A percentile compares a stretch with the other conserved stretches of the same genome.
These are phyloP conservation scores for Aspergillus glaucus DNA, from an alignment of 2,329 filamentous ascomycete species.

Conservation along the genomic window DNA sequence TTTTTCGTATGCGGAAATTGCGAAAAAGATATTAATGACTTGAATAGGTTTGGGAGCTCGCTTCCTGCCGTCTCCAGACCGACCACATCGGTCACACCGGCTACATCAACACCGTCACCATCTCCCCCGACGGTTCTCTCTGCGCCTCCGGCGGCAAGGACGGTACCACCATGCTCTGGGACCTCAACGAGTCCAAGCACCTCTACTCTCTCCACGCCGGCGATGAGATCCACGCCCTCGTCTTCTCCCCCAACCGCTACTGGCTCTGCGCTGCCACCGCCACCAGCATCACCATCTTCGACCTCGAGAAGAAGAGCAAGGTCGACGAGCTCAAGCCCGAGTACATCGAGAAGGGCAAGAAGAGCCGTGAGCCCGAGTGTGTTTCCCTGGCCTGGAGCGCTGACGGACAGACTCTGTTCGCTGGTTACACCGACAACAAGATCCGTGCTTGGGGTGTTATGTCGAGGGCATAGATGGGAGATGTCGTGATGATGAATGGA, in stretches of 20 bases:
- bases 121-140: constrained; percentile 97
- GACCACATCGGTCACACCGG: constrained; percentile 99
- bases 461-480: constrained; percentile 67
- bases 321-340: constrained; percentile 99
- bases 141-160: constrained; percentile 99
- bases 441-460: constrained; percentile 97
- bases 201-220: constrained; percentile 99
- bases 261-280: constrained; percentile 98
- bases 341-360: constrained; percentile 93
- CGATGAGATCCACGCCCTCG: constrained; percentile 99
- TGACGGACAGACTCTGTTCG: constrained; percentile 98
- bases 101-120: constrained; percentile 99
- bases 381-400: constrained; percentile 95
- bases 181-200: constrained; percentile 99
- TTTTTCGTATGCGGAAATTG: constrained; percentile 7
- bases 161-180: constrained; percentile 99
- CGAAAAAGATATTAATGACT: background rate
- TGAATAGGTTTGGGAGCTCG: constrained; percentile 93
- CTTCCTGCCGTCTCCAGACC: constrained; percentile 98
- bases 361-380: constrained; percentile 98
- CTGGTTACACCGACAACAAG: constrained; percentile 99
- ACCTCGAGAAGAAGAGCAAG: constrained; percentile 99
- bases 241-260: constrained; percentile 99
- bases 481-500: constrained; percentile 16
- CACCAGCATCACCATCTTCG: constrained; percentile 99